These are phyloP conservation scores for Nakazawaea peltata DNA, from an alignment of 805 yeast genomes.

Conservation along the genomic window DNA sequence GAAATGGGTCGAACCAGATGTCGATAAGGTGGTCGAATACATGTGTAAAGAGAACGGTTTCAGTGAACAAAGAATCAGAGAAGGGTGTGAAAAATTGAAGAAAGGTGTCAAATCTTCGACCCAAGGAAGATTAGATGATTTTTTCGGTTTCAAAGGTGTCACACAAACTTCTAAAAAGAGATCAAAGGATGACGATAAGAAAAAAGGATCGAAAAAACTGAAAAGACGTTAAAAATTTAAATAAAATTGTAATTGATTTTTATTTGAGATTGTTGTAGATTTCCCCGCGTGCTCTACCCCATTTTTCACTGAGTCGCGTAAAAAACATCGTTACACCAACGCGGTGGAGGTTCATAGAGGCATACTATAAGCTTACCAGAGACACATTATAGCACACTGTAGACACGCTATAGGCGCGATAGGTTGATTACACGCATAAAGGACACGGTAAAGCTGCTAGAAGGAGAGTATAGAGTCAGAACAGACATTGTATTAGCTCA, in stretches of 20 bases:
- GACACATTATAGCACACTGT: no score
- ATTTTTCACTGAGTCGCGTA: no score
- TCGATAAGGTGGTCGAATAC: constrained; percentile 72
- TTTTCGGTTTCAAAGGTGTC: constrained; percentile 54
- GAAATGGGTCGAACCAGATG: constrained; percentile 87
- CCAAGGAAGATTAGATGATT: constrained; percentile 90
- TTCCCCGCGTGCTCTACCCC: no score
- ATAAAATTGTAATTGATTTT: not conserved
- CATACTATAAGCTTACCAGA: not conserved
- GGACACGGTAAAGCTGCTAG: no score
- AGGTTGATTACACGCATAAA: no score
- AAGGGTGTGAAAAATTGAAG: constrained; percentile 78
- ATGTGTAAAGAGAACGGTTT: constrained; percentile 87
- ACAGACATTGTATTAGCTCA: no score
- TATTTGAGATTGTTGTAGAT: not conserved
- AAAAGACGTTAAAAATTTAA: not conserved
- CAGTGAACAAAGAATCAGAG: constrained; percentile 82
- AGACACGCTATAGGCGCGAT: no score
- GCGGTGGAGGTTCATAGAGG: not conserved
- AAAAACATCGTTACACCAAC: not conserved
- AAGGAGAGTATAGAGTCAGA: no score
- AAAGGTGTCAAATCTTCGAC: constrained; percentile 80
- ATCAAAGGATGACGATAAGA: constrained; percentile 26
- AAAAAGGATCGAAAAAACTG: constrained; percentile 19
- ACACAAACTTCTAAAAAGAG: constrained; percentile 40